A percentile compares a stretch with the other conserved stretches of the same genome.
These are phyloP conservation scores for Xylaria nigripes DNA, from an alignment of 495 filamentous ascomycete species.

Conservation along the genomic window DNA sequence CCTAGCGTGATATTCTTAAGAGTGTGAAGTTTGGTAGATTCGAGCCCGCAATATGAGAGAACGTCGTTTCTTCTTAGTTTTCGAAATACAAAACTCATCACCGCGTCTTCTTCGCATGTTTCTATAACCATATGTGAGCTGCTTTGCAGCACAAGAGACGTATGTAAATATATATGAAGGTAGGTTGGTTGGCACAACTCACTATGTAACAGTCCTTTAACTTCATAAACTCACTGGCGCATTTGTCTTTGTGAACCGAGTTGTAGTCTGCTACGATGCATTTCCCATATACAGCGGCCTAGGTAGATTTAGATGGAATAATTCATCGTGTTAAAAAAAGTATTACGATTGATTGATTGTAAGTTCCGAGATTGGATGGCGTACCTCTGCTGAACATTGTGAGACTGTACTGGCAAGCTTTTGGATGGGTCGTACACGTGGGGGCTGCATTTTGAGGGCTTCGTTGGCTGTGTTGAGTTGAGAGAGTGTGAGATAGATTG, in stretches of 20 bases:
- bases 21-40: too few relatives aligned
- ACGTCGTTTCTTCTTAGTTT: too few relatives aligned
- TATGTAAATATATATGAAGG: too few relatives aligned
- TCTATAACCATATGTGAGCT: conserved; percentile 22
- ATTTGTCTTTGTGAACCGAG: conserved; percentile 85
- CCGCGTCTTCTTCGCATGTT: conserved; percentile 39
- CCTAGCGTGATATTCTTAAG: too few relatives aligned
- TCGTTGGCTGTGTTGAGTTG: neutral
- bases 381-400: conserved; percentile 76
- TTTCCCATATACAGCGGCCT: conserved; percentile 85
- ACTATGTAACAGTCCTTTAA: conserved; percentile 88
- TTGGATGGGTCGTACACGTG: conserved; percentile 71
- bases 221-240: conserved; percentile 71
- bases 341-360: too few relatives aligned
- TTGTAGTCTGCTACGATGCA: conserved; percentile 90
- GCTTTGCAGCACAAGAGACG: neutral
- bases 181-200: conserved; percentile 22
- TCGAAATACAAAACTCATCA: conserved; percentile 9
- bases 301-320: conserved; percentile 2
- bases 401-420: conserved; percentile 76
- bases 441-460: conserved; percentile 21
- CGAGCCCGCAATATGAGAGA: too few relatives aligned
- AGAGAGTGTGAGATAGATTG: too few relatives aligned
- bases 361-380: conserved; percentile 4
- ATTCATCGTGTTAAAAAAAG: neutral